Evolutionary conservation across 1,284 basidiomycete species (phyloP), one percentile per base, ranked within the genome.

Genomic region (Vanrija sp.): DNA sequence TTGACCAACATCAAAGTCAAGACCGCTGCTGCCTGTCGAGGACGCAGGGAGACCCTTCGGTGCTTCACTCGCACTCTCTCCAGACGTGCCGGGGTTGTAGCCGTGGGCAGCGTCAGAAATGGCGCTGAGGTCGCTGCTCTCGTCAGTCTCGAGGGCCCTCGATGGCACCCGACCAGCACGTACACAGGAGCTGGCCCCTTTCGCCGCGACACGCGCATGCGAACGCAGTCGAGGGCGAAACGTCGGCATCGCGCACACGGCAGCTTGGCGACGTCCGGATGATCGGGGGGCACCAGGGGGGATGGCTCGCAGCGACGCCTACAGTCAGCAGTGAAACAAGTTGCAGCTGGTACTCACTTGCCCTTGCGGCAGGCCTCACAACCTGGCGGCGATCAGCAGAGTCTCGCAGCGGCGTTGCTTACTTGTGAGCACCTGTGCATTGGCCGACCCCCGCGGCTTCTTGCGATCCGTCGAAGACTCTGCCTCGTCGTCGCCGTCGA

Each of bases 251-350:
- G 49, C 3, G 69, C 71, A 49, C 71, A 73, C 1, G 71, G 71
- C 4, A 71, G 60, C 43, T 65, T 70, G n/a, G 66, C 66, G 6
- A 61, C 65, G 41, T 71, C 69, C 0, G 69, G 71, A 49, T 73
- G 69, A 41, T 65, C 61, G 2, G 66, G 58, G 2, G 69, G 64
- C 3, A 73, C 69, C 4, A 73, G 59, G 14, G 71, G 71, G 0
- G 71, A 69, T 2, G 71, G 71, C 25, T 71, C 71, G 44, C 71
- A 73, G 10, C 69, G 66, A 16, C 69, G 68, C 45, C 68, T 71
- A 47, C n/a, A 20, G 63, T 77, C 43, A 60, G 53, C 37, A 36
- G 23, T 47, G 23, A 41, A 24, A 22, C 18, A 16, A 35, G 16
- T 7, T 4, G 15, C 23, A 25, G 20, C 23, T 15, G 16, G n/a